Evolutionary conservation across 2,329 filamentous ascomycete species (phyloP), one percentile per base, ranked within the genome.

Genomic region (Pseudodiploospora longispora): DNA sequence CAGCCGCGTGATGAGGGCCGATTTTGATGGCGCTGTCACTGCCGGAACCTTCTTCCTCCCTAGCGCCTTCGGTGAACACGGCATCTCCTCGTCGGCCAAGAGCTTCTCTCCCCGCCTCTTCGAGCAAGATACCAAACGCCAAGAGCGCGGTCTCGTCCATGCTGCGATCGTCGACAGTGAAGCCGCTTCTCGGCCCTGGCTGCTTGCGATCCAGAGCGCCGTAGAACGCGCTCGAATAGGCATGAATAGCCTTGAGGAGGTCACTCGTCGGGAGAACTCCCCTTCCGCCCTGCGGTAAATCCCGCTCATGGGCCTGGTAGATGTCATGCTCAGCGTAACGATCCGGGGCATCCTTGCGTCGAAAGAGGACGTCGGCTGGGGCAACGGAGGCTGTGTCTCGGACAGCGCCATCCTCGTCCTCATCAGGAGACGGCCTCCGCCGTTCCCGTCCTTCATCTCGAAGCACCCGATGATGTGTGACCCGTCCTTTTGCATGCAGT

Each of bases 101-200:
- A 5, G 71, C 60, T 38, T 81, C 76, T 35, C 72, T 69, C 10
- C 76, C 72, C 3, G 78, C 75, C 62, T 91, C 86, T 63, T 91
- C 85, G 36, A 90, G 66, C 45, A 91, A 62, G 40, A 91, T 79
- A 1, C 85, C 85, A 55, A 91, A 71, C 1, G 85, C 84, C 43
- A 91, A 66, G 46, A 91, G 69, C 4, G 85, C 85, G 10, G 84
- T 87, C 66, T 87, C 86, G 57, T 91, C 84, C 76, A 91, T 78
- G 60, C 79, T 85, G 50, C 72, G 61, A 57, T 77, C 72, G 47
- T 77, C 70, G 33, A 74, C 54, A 42, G 59, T 60, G 30, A 58
- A 52, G 6, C 50, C 45, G 30, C 49, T 39, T 6, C 37, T 27
- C 19, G 40, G 5, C 5, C 52, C n/a, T 53, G 48, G 29, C 39